Percentiles rank a stretch among this genome's conserved stretches.
These are phyloP conservation scores for Kwoniella newhampshirensis DNA, from an alignment of 768 basidiomycete genomes.

Conservation along the genomic window DNA sequence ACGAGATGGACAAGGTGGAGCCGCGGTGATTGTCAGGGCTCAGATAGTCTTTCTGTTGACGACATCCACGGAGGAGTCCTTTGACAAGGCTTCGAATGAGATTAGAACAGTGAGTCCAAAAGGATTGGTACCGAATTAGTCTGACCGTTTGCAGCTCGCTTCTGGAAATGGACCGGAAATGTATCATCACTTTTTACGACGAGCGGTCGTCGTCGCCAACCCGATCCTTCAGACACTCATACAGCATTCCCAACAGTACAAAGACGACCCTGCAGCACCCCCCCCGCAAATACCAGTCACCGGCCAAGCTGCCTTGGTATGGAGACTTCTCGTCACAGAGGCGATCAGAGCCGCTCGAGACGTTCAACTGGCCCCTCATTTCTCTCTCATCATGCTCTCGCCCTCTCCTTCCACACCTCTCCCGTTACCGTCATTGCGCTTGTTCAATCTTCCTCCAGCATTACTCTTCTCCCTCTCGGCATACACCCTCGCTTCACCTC, in stretches of 20 bases:
- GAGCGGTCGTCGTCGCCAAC: conserved; percentile 80
- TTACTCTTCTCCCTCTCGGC: conserved; percentile 44
- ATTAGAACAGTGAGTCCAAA: conserved; percentile 78
- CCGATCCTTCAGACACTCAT: conserved; percentile 43
- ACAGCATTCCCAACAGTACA: conserved; percentile 42
- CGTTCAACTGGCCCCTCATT: conserved; percentile 51
- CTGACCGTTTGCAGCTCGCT: conserved; percentile 66
- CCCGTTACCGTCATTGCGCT: conserved; percentile 38
- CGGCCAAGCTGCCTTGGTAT: conserved; percentile 46
- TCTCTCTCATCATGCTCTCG: conserved; percentile 45
- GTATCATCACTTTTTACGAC: conserved; percentile 94
- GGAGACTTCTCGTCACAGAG: conserved; percentile 51
- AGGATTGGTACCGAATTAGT: not conserved
- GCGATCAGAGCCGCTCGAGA: conserved; percentile 49
- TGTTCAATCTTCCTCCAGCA: conserved; percentile 44
- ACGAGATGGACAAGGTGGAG: conserved; percentile 27
- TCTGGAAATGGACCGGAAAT: conserved; percentile 97
- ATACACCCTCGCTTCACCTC: conserved; percentile 43
- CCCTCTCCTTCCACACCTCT: conserved; percentile 34
- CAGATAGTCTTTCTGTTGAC: conserved; percentile 97
- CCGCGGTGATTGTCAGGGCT: conserved; percentile 56
- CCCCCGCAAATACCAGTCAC: conserved; percentile 40
- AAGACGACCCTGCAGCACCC: conserved; percentile 48
- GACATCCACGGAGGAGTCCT: conserved; percentile 95
- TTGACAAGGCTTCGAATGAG: conserved; percentile 87